Evolutionary conservation across 441 rosid genomes (phyloP).

Genomic region (Mallotus repandus): DNA sequence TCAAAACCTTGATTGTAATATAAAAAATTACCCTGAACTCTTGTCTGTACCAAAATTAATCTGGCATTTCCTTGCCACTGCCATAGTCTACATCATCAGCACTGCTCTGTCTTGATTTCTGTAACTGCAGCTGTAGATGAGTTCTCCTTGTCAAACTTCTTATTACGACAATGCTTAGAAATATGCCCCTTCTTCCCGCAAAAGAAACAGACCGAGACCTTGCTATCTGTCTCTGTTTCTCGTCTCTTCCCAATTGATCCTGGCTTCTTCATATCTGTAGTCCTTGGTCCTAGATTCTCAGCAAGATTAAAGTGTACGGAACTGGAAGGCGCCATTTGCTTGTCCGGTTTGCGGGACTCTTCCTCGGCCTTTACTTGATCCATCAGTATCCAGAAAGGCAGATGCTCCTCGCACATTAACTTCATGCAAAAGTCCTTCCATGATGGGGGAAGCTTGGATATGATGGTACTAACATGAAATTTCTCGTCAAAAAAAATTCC

Average conservation of each 20-base stretch:
- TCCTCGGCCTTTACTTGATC: slow-evolving; percentile 58
- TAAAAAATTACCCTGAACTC: too few species aligned
- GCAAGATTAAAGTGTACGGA: slow-evolving; percentile 19
- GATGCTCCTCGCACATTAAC: slow-evolving; percentile 51
- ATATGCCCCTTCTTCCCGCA: slow-evolving; percentile 74
- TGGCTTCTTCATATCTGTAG: slow-evolving; percentile 35
- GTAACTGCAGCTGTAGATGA: slow-evolving; percentile 15
- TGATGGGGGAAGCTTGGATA: slow-evolving; percentile 77
- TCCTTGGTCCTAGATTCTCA: slow-evolving; percentile 38
- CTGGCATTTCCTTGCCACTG: background rate
- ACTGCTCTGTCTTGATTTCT: slow-evolving; percentile 7
- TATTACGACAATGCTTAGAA: slow-evolving; percentile 43
- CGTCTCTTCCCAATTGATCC: slow-evolving; percentile 42
- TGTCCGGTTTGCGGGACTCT: slow-evolving; percentile 32
- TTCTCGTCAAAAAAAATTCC: slow-evolving; percentile 65
- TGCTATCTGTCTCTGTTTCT: slow-evolving; percentile 47
- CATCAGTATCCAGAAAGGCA: slow-evolving; percentile 62
- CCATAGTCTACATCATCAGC: slow-evolving; percentile 1
- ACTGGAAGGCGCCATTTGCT: slow-evolving; percentile 30
- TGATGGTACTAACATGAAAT: slow-evolving; percentile 67
- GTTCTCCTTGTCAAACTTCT: slow-evolving; percentile 29
- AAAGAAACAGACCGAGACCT: slow-evolving; percentile 36
- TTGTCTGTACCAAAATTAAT: too few species aligned
- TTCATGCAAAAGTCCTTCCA: slow-evolving; percentile 70
- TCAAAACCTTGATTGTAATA: background rate